Conservation (phyloP, 2,329 filamentous ascomycete genomes). For the Tolypocladium ovalisporum region DNA sequence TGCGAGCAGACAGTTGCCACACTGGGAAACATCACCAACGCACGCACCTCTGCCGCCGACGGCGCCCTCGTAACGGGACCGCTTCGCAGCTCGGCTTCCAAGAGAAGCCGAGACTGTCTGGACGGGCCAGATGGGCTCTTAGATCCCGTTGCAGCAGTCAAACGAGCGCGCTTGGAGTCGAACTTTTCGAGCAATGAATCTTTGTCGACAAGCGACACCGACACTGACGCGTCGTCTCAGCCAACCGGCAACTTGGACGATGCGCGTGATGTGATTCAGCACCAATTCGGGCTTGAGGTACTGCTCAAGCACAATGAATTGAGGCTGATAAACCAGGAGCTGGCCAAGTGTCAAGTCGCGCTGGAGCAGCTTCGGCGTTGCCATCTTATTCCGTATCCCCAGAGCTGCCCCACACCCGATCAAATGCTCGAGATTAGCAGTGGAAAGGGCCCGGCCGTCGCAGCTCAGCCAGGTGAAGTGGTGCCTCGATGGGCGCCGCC, state of each 20-base stretch:
- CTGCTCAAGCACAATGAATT: slow-evolving; percentile 90
- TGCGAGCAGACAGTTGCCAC: slow-evolving; percentile 37
- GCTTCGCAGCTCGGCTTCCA: slow-evolving; percentile 15
- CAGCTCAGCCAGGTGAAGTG: slow-evolving; percentile 48
- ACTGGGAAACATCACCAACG: slow-evolving; percentile 21
- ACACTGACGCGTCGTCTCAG: background rate
- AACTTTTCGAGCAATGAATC: slow-evolving; percentile 3
- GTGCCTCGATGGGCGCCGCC: slow-evolving; percentile 71
- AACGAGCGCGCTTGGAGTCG: slow-evolving; percentile 30
- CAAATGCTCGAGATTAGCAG: slow-evolving; percentile 60
- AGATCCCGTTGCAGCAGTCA: slow-evolving; percentile 19
- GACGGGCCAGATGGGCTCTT: slow-evolving; percentile 17
- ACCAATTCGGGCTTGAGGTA: slow-evolving; percentile 85
- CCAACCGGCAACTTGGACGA: slow-evolving; percentile 30
- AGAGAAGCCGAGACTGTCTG: slow-evolving; percentile 26
- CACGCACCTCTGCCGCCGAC: slow-evolving; percentile 13
- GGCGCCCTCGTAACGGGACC: slow-evolving; percentile 8
- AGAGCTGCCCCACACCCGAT: slow-evolving; percentile 53
- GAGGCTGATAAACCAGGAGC: slow-evolving; percentile 86
- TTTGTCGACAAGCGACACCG: background rate
- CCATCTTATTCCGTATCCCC: slow-evolving; percentile 82
- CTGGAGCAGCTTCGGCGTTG: slow-evolving; percentile 90
- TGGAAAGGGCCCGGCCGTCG: slow-evolving; percentile 63
- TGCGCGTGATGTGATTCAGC: slow-evolving; percentile 64
- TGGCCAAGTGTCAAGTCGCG: slow-evolving; percentile 88